Evolutionary conservation across 495 filamentous ascomycete species (phyloP).

Genomic region (Mycothermus thermophilus): DNA sequence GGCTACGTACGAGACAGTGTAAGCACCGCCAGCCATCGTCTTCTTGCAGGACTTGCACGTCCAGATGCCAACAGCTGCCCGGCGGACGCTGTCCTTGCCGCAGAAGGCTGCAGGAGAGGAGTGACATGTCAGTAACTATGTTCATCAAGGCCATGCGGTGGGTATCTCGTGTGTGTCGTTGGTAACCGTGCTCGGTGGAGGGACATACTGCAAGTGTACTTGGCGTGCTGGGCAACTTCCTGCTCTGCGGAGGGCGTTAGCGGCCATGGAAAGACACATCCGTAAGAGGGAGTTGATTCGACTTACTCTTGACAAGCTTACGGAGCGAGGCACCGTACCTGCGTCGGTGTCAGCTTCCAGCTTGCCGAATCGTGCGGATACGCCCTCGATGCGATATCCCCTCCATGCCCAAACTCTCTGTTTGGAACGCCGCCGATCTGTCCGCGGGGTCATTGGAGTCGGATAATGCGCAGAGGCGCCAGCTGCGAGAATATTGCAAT

Average conservation of each 20-base stretch:
- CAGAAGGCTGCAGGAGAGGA: conserved; percentile 54
- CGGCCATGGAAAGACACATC: neutral
- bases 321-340: conserved; percentile 98
- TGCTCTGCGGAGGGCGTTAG: conserved; percentile 42
- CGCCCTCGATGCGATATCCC: conserved; percentile 2
- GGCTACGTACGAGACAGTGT: conserved; percentile 80
- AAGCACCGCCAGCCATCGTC: conserved; percentile 91
- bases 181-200: neutral
- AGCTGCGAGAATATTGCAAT: too few relatives aligned
- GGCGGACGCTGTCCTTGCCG: conserved; percentile 89
- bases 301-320: conserved; percentile 86
- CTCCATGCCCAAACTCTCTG: neutral
- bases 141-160: conserved; percentile 2
- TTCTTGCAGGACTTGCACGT: conserved; percentile 86
- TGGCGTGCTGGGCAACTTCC: conserved; percentile 94
- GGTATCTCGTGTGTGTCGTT: neutral
- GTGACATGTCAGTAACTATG: conserved; percentile 18
- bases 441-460: too few relatives aligned
- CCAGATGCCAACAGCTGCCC: conserved; percentile 91
- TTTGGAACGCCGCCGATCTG: neutral
- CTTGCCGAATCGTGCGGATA: neutral
- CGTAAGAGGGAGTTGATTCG: neutral
- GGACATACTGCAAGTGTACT: conserved; percentile 79
- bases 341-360: conserved; percentile 8
- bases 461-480: too few relatives aligned